These are phyloP conservation scores for Oehlia diaphana DNA, from an alignment of 192 early-diverging fungal species.

Conservation along the genomic window DNA sequence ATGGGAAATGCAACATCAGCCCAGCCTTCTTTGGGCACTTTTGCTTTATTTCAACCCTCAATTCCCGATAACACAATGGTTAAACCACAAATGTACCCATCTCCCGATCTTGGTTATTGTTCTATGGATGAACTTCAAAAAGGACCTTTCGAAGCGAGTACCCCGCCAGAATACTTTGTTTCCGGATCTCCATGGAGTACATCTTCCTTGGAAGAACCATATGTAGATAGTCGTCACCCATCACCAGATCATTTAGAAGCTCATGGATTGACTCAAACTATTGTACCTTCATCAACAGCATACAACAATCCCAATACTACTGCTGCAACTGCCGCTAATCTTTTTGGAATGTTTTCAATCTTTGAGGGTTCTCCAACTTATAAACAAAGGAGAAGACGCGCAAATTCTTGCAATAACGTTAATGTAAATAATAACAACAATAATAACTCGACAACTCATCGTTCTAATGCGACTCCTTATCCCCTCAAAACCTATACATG, in stretches of 20 bases:
- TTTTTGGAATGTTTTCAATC: constrained; percentile 59
- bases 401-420: constrained; percentile 43
- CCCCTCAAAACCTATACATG: constrained; percentile 49
- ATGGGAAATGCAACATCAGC: constrained; percentile 7
- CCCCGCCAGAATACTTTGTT: constrained; percentile 9
- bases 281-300: constrained; percentile 31
- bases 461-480: constrained; percentile 30
- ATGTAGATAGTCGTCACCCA: constrained; percentile 23
- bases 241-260: constrained; percentile 49
- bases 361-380: constrained; percentile 73
- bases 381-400: constrained; percentile 68
- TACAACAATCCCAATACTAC: constrained; percentile 25
- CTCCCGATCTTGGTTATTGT: constrained; percentile 28
- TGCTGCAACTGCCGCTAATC: constrained; percentile 37
- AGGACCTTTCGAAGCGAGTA: background rate
- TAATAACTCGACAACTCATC: constrained; percentile 18
- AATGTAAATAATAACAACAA: constrained; percentile 24
- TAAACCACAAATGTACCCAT: constrained; percentile 24
- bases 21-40: constrained; percentile 16
- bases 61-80: constrained; percentile 13
- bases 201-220: constrained; percentile 7
- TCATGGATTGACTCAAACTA: constrained; percentile 28
- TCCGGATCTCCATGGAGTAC: constrained; percentile 15
- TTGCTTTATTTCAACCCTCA: constrained; percentile 25
- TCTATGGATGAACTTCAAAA: constrained; percentile 30